phyloP scores from a whole-genome alignment of 2,329 filamentous ascomycete genomes.

The Magnaporthiopsis incrustans region DNA sequence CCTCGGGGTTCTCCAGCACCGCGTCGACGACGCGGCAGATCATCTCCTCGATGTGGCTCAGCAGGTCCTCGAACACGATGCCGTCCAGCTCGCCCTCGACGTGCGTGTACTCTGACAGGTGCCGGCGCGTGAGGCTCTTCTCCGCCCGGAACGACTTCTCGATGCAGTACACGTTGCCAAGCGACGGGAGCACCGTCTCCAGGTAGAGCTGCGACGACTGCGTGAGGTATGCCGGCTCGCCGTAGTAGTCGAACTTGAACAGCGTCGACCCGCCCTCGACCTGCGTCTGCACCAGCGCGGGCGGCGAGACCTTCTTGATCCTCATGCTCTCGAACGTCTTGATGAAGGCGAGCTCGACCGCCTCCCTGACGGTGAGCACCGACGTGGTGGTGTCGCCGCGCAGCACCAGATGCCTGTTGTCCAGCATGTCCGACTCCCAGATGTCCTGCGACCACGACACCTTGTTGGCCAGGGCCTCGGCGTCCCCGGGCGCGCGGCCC shows the following conservation, averaged over 20 bases:
- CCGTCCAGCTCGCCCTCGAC: conserved; percentile 95
- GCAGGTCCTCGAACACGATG: conserved; percentile 83
- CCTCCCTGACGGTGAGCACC: conserved; percentile 79
- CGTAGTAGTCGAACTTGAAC: conserved; percentile 61
- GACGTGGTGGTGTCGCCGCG: conserved; percentile 78
- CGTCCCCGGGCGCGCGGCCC: conserved; percentile 72
- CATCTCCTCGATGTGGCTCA: conserved; percentile 78
- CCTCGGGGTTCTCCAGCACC: conserved; percentile 63
- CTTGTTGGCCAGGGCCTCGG: conserved; percentile 84
- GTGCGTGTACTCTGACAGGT: conserved; percentile 94
- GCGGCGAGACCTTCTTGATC: conserved; percentile 77
- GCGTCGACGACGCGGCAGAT: conserved; percentile 80
- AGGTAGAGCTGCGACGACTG: conserved; percentile 97
- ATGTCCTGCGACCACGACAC: conserved; percentile 53
- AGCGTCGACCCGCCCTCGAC: conserved; percentile 89
- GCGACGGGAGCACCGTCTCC: conserved; percentile 82
- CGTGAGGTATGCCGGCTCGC: conserved; percentile 82
- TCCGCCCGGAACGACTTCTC: conserved; percentile 98
- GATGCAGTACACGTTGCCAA: conserved; percentile 96
- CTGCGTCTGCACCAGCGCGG: conserved; percentile 89
- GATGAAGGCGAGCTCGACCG: conserved; percentile 74
- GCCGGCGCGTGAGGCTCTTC: conserved; percentile 88
- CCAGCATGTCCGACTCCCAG: conserved; percentile 36
- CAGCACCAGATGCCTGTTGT: conserved; percentile 75
- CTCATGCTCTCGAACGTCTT: conserved; percentile 68